Evolutionary conservation across 2,329 filamentous ascomycete species (phyloP), one percentile per base, ranked within the genome.

Genomic region (Colletotrichum costaricense): DNA sequence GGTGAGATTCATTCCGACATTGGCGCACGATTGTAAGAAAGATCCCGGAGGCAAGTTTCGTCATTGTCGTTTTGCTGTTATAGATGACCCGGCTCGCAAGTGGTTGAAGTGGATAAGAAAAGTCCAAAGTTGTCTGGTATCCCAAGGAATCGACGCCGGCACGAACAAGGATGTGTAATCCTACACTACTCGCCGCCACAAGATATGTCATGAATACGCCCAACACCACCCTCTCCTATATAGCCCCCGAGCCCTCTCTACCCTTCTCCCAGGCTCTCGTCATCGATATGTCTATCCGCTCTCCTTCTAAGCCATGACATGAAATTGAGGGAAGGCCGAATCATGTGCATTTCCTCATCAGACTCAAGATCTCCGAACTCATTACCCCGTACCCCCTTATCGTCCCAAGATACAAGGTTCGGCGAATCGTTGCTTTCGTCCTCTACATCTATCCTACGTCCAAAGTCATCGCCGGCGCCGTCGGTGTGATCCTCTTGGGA

Each of bases 111-210:
- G 67, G 67, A 66, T 42, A 58, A 69, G 26, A 60, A 71, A 71
- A 63, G 67, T 69, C 71, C 67, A 66, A 73, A 73, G 67, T 70
- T 71, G 71, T 67, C 60, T 73, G 67, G 60, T 73, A 73, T 73
- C 71, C 71, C 67, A 66, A 65, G 59, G 60, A 73, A 70, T 70
- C 60, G 71, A 71, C 67, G 67, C 60, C 71, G 67, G 67, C 63
- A 64, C 46, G 55, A 63, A 73, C 49, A 62, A 60, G 60, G 67
- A 56, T 16, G 49, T 63, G 71, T 73, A 70, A 70, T 62, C 67
- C 67, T 73, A 73, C 71, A 73, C 71, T 70, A 70, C 46, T 70
- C 67, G 71, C 67, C 71, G 67, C 38, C 66, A 26, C 63, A 38
- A 49, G 19, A 38, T 56, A 69, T 56, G 62, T 66, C 59, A 64